Percentiles rank a stretch among this genome's conserved stretches.
phyloP scores from a whole-genome alignment of 495 filamentous ascomycete genomes.

The Penicillium atrosanguineum region DNA sequence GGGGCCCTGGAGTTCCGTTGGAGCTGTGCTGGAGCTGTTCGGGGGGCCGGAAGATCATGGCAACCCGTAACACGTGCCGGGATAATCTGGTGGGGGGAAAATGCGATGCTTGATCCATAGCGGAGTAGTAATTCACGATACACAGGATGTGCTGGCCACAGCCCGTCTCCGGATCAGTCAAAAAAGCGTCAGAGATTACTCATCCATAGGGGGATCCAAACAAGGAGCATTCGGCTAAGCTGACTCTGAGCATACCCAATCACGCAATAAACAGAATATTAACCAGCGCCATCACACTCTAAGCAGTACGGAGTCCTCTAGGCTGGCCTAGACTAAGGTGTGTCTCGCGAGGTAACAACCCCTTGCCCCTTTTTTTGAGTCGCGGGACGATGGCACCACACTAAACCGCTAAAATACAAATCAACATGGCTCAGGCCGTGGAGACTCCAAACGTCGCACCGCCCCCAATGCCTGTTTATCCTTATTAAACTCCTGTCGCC shows the following conservation, averaged over 20 bases:
- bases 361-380: too few species aligned
- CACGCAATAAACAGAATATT: too few species aligned
- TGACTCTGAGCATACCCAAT: too few species aligned
- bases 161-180: too few species aligned
- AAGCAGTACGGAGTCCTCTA: too few species aligned
- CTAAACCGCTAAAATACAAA: background rate
- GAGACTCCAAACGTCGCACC: conserved; percentile 2
- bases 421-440: background rate
- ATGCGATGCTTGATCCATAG: background rate
- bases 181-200: too few species aligned
- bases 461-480: conserved; percentile 2
- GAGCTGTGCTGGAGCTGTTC: background rate
- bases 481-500: conserved; percentile 5
- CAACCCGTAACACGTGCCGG: background rate
- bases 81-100: background rate
- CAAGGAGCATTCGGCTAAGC: too few species aligned
- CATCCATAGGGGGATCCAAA: too few species aligned
- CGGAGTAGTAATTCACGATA: background rate
- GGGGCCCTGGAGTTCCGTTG: background rate
- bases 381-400: background rate
- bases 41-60: background rate
- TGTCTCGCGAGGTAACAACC: too few species aligned
- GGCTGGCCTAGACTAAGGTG: too few species aligned
- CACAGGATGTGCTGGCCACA: background rate
- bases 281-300: too few species aligned